Conservation (phyloP, 768 basidiomycete species). For the Trametes cingulata region DNA sequence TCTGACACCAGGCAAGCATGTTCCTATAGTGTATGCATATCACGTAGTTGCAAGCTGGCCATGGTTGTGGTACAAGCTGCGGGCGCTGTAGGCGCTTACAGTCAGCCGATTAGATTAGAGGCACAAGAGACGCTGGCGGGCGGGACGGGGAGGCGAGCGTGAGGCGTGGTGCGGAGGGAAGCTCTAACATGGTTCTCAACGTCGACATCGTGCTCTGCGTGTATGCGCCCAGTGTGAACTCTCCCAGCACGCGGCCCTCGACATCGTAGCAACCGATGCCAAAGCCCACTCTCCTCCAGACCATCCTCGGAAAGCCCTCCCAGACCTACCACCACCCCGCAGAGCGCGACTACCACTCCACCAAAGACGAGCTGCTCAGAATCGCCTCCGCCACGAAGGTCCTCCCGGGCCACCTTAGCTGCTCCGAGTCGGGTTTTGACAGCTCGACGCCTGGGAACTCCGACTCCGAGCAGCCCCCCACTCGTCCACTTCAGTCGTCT, state of each 20-base stretch:
- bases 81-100: too few species aligned
- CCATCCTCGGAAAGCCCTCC: conserved; percentile 62
- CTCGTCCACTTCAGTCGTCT: not conserved
- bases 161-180: not conserved
- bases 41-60: too few species aligned
- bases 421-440: conserved; percentile 18
- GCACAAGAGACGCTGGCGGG: too few species aligned
- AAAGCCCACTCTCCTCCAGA: conserved; percentile 60
- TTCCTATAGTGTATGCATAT: too few species aligned
- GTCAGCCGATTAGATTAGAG: too few species aligned
- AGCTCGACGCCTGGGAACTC: conserved; percentile 24
- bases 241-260: conserved; percentile 10
- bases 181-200: conserved; percentile 6
- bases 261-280: conserved; percentile 39
- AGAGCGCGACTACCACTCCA: conserved; percentile 51
- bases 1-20: too few species aligned
- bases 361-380: conserved; percentile 50
- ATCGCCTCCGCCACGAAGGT: conserved; percentile 35
- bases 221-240: conserved; percentile 11
- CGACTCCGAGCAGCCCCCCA: conserved; percentile 15
- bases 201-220: conserved; percentile 2
- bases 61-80: too few species aligned
- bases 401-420: conserved; percentile 21
- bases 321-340: conserved; percentile 55
- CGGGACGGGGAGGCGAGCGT: not conserved